A percentile compares a stretch with the other conserved stretches of the same genome.
Conservation (phyloP, 352 stramenopile genomes). For the Phytophthora pinifolia region DNA sequence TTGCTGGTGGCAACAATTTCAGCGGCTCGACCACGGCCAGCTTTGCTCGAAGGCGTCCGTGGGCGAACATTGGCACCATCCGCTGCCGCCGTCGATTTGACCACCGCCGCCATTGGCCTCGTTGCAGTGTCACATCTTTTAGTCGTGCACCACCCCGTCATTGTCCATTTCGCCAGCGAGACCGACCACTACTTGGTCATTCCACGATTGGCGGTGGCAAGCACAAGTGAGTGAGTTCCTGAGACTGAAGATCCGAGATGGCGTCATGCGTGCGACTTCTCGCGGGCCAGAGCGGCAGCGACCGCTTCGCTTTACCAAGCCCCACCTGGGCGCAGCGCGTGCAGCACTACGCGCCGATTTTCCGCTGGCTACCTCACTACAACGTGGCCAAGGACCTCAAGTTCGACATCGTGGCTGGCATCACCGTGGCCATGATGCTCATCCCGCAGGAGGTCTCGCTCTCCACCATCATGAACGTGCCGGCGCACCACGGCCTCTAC, state of each 20-base stretch:
- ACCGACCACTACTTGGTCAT: conserved; percentile 13
- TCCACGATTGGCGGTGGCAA: conserved; percentile 4
- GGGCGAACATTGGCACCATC: too few species aligned
- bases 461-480: conserved; percentile 85
- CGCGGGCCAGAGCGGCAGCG: conserved; percentile 12
- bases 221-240: conserved; percentile 13
- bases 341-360: conserved; percentile 42
- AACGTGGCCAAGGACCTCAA: conserved; percentile 49
- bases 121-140: background rate
- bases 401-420: conserved; percentile 49
- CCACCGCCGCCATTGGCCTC: too few species aligned
- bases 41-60: too few species aligned
- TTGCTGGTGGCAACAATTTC: too few species aligned
- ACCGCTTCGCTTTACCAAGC: conserved; percentile 27
- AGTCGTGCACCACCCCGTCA: too few species aligned
- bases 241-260: conserved; percentile 11
- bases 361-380: conserved; percentile 61
- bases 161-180: too few species aligned
- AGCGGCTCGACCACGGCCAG: too few species aligned
- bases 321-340: conserved; percentile 17
- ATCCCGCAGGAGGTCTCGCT: conserved; percentile 89
- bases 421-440: conserved; percentile 85
- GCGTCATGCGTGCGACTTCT: conserved; percentile 12
- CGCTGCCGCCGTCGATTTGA: too few species aligned
- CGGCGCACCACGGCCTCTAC: conserved; percentile 89